phyloP scores from a whole-genome alignment of 495 filamentous ascomycete species.

The Trichoderma virens region DNA sequence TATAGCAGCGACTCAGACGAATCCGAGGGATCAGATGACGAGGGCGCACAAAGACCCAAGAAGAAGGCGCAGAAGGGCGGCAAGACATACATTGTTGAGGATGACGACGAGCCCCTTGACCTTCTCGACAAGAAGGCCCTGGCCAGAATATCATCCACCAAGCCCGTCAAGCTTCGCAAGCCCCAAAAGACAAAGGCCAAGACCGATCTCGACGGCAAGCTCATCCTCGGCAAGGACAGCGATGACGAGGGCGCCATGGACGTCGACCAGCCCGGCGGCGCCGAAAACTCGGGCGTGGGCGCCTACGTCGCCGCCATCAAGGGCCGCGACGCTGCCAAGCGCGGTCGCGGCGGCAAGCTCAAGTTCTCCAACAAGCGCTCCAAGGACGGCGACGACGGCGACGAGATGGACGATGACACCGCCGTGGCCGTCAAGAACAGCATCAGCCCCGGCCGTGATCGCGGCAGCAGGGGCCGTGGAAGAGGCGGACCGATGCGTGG shows the following conservation, averaged over 20 bases:
- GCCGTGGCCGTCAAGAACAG: constrained; percentile 39
- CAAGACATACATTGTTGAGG: constrained; percentile 81
- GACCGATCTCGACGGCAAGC: constrained; percentile 77
- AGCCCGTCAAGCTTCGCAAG: constrained; percentile 57
- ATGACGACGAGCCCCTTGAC: constrained; percentile 88
- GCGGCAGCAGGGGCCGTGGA: constrained; percentile 19
- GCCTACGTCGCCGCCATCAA: constrained; percentile 89
- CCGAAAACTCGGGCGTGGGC: constrained; percentile 59
- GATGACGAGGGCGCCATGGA: constrained; percentile 52
- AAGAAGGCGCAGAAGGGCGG: constrained; percentile 52
- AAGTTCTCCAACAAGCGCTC: constrained; percentile 72
- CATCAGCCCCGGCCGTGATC: constrained; percentile 19
- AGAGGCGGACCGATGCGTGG: constrained; percentile 18
- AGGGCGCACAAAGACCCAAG: constrained; percentile 35
- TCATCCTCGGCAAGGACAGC: constrained; percentile 60
- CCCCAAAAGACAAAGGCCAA: constrained; percentile 56
- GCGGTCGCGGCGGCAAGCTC: constrained; percentile 76
- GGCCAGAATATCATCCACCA: constrained; percentile 86
- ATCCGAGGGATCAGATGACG: constrained; percentile 51
- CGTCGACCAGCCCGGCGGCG: constrained; percentile 36
- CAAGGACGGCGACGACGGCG: constrained; percentile 48
- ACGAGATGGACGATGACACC: constrained; percentile 64
- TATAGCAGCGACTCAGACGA: constrained; percentile 73
- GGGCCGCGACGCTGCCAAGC: constrained; percentile 70
- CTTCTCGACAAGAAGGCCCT: constrained; percentile 80